Evolutionary conservation across 2,329 filamentous ascomycete genomes (phyloP).

Genomic region (Chaetomiaceae sp.): DNA sequence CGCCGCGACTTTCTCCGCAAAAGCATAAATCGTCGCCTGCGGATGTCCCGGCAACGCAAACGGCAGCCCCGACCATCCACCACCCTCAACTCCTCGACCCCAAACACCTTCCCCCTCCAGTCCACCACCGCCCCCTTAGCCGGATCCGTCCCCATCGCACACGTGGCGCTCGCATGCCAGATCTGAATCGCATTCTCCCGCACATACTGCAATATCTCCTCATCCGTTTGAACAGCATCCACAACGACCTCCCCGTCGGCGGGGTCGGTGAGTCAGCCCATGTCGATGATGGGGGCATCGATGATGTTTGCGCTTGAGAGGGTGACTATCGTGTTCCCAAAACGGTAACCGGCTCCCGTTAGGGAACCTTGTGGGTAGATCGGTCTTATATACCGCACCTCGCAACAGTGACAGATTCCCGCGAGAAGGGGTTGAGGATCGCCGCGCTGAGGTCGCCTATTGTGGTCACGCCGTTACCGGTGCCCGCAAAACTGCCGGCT

Average conservation of each 20-base stretch:
- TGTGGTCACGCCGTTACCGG: no score
- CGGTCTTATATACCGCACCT: no score
- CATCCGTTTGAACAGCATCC: not conserved
- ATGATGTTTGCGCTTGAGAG: constrained; percentile 19
- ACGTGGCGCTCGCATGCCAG: not conserved
- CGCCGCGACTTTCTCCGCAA: not conserved
- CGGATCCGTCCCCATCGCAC: not conserved
- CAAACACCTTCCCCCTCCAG: not conserved
- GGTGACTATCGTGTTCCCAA: no score
- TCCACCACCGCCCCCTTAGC: not conserved
- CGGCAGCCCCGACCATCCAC: no score
- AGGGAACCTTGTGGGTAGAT: no score
- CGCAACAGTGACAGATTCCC: no score
- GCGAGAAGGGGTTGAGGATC: no score
- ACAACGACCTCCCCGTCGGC: constrained; percentile 15
- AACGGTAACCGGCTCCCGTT: no score
- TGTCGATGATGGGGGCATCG: constrained; percentile 27
- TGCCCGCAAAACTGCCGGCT: no score
- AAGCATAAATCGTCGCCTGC: not conserved
- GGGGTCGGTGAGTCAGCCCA: constrained; percentile 19
- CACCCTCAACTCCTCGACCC: not conserved
- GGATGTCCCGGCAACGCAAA: not conserved
- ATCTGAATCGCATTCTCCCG: not conserved
- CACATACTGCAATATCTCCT: not conserved
- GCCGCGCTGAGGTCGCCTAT: no score